These are phyloP conservation scores for Candida pini DNA, from an alignment of 805 yeast genomes.

Conservation along the genomic window DNA sequence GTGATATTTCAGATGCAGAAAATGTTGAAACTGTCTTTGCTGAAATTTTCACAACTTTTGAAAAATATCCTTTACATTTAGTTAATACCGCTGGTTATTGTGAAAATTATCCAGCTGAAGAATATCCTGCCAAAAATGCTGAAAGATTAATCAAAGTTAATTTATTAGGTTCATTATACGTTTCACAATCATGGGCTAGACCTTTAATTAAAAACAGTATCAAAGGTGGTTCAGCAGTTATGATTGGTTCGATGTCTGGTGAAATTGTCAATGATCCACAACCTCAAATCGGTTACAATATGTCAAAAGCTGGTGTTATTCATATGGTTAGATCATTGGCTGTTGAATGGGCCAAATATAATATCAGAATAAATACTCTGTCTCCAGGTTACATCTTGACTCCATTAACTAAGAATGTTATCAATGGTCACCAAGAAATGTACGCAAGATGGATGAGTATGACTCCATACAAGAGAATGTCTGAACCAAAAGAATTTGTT, in stretches of 20 bases:
- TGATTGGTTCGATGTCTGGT: constrained; percentile 79
- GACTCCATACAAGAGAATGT: constrained; percentile 77
- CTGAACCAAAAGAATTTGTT: constrained; percentile 77
- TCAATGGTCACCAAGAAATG: constrained; percentile 51
- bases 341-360: constrained; percentile 75
- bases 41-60: constrained; percentile 51
- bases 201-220: constrained; percentile 52
- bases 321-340: constrained; percentile 74
- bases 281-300: constrained; percentile 75
- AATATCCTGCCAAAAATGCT: constrained; percentile 67
- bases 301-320: constrained; percentile 83
- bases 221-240: constrained; percentile 54
- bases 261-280: constrained; percentile 74
- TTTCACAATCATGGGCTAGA: constrained; percentile 67
- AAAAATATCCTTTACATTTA: constrained; percentile 55
- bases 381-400: constrained; percentile 80
- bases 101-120: constrained; percentile 73
- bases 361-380: constrained; percentile 70
- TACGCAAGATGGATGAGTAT: constrained; percentile 67
- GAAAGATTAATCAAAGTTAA: constrained; percentile 66
- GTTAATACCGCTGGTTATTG: constrained; percentile 84
- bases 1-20: constrained; percentile 64
- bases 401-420: constrained; percentile 69
- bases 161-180: constrained; percentile 68
- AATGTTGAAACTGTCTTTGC: constrained; percentile 53